Conservation (phyloP, 495 filamentous ascomycete species). For the Hypoxylon subgilvum region DNA sequence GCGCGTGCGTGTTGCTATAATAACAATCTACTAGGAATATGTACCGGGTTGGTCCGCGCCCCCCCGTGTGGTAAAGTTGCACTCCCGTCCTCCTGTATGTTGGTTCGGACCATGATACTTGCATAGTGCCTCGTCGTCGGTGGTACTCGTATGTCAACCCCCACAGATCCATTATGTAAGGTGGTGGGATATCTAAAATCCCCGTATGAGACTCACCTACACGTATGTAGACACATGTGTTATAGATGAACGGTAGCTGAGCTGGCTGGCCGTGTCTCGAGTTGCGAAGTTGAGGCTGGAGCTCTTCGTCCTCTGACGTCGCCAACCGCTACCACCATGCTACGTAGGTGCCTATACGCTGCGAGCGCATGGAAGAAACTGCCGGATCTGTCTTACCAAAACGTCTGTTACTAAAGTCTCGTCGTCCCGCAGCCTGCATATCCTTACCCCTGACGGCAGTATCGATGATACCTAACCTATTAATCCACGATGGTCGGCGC, state of each 20-base stretch:
- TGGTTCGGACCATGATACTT: constrained; percentile 36
- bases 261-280: background rate
- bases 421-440: background rate
- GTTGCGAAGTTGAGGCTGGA: background rate
- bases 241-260: too few species aligned
- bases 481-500: constrained; percentile 21
- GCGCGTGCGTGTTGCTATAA: constrained; percentile 32
- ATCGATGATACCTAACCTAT: constrained; percentile 14
- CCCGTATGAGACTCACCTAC: constrained; percentile 8
- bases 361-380: constrained; percentile 5
- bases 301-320: background rate
- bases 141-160: constrained; percentile 39
- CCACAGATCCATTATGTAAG: constrained; percentile 38
- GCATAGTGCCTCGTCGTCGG: constrained; percentile 31
- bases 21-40: constrained; percentile 40
- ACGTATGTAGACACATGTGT: too few species aligned
- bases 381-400: constrained; percentile 13
- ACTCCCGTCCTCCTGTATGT: constrained; percentile 29
- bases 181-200: constrained; percentile 17
- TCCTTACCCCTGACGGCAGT: constrained; percentile 13
- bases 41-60: constrained; percentile 40
- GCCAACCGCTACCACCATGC: constrained; percentile 24
- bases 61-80: constrained; percentile 37
- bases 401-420: constrained; percentile 12
- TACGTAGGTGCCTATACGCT: background rate